Evolutionary conservation across 371 early-diverging fungal species (phyloP).

Genomic region (Actinomortierella wolfii): DNA sequence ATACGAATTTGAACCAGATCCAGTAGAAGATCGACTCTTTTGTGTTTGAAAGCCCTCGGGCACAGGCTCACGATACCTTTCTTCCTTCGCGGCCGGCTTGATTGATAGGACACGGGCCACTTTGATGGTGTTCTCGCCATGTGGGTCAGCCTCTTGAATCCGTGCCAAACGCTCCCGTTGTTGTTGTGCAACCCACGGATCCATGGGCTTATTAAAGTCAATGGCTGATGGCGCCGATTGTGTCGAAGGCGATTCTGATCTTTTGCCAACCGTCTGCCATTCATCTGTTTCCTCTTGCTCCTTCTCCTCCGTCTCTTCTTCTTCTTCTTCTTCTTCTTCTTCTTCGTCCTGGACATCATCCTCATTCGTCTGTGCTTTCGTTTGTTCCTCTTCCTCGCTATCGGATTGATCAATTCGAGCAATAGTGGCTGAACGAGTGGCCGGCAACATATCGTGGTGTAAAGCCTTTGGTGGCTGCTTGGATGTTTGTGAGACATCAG

Average conservation of each 20-base stretch:
- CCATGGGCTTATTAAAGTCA: slow-evolving; percentile 44
- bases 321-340: slow-evolving; percentile 4
- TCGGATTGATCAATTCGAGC: no score
- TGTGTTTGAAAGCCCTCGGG: slow-evolving; percentile 39
- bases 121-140: slow-evolving; percentile 27
- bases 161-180: slow-evolving; percentile 26
- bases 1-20: slow-evolving; percentile 10
- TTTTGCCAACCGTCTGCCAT: slow-evolving; percentile 38
- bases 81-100: slow-evolving; percentile 39
- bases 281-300: slow-evolving; percentile 18
- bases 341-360: slow-evolving; percentile 5
- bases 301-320: slow-evolving; percentile 2
- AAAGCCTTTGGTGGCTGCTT: slow-evolving; percentile 33
- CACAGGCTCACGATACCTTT: slow-evolving; percentile 26
- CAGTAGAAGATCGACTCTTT: slow-evolving; percentile 20
- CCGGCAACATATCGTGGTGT: no score
- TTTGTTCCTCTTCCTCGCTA: slow-evolving; percentile 8
- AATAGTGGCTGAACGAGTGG: no score
- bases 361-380: not conserved
- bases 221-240: slow-evolving; percentile 28
- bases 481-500: slow-evolving; percentile 12
- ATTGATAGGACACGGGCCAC: slow-evolving; percentile 40
- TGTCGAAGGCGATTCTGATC: slow-evolving; percentile 10
- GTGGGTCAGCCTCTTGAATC: slow-evolving; percentile 30
- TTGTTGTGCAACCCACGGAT: slow-evolving; percentile 45